Conservation (phyloP, 2,329 filamentous ascomycete species). For the Camptophora hylomeconis region DNA sequence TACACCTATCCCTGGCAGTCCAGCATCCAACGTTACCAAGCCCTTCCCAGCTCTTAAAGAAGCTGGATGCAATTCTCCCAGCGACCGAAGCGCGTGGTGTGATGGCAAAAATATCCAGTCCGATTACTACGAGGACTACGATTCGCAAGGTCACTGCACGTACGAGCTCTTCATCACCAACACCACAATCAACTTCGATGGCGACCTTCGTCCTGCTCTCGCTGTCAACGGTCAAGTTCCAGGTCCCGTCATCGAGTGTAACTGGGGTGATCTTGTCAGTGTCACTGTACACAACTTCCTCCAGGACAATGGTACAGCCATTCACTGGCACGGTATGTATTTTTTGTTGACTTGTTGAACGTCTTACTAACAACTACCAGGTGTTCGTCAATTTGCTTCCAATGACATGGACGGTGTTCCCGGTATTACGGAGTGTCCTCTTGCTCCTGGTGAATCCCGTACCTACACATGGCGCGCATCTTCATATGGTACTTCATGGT, state of each 20-base stretch:
- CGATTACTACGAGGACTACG: constrained; percentile 9
- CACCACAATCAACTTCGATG: constrained; percentile 32
- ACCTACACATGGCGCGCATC: constrained; percentile 20
- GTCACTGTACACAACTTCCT: constrained; percentile 43
- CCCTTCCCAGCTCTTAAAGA: constrained; percentile 5
- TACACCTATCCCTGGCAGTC: constrained; percentile 1
- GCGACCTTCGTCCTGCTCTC: constrained; percentile 25
- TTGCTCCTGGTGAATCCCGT: constrained; percentile 20
- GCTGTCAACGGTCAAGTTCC: constrained; percentile 52
- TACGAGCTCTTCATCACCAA: constrained; percentile 17
- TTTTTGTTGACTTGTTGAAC: constrained; percentile 9
- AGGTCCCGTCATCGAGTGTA: constrained; percentile 51
- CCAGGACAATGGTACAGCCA: constrained; percentile 44
- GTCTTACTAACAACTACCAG: constrained; percentile 8
- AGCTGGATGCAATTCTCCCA: constrained; percentile 9
- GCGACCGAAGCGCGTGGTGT: constrained; percentile 13
- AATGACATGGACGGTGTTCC: constrained; percentile 24
- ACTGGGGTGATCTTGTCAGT: constrained; percentile 47
- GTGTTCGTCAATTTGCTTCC: constrained; percentile 22
- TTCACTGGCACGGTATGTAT: constrained; percentile 50
- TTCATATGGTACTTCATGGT: constrained; percentile 22
- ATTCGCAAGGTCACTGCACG: constrained; percentile 10
- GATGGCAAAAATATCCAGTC: constrained; percentile 7
- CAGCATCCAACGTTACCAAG: constrained; percentile 2
- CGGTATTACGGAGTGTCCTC: constrained; percentile 27